Conservation (phyloP, 305 asterid genomes). For the Ilex paraguariensis region DNA sequence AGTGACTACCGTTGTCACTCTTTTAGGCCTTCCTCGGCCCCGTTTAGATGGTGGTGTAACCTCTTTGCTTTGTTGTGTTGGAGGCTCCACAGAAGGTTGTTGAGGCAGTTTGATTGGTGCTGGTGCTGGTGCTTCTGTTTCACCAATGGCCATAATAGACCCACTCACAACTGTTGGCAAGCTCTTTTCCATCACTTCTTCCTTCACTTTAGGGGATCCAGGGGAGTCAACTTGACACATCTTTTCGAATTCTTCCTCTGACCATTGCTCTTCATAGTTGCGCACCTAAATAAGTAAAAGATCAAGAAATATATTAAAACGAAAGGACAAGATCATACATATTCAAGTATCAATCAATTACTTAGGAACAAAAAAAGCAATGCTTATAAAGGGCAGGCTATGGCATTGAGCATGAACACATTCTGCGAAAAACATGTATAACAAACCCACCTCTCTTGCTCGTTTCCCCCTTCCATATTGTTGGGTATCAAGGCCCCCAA, state of each 20-base stretch:
- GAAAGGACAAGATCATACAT: slow-evolving; percentile 7
- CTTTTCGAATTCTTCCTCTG: slow-evolving; percentile 96
- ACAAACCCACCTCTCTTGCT: slow-evolving; percentile 83
- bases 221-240: slow-evolving; percentile 87
- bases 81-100: slow-evolving; percentile 30
- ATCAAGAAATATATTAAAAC: slow-evolving; percentile 14
- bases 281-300: slow-evolving; percentile 62
- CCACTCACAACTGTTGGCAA: slow-evolving; percentile 32
- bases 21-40: slow-evolving; percentile 98
- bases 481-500: slow-evolving; percentile 89
- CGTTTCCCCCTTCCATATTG: slow-evolving; percentile 99
- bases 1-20: slow-evolving; percentile 39
- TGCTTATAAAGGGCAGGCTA: too few relatives aligned
- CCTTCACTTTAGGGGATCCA: slow-evolving; percentile 58
- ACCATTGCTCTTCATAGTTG: slow-evolving; percentile 97
- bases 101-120: slow-evolving; percentile 21
- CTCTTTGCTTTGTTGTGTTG: slow-evolving; percentile 31
- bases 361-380: too few relatives aligned
- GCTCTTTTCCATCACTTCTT: slow-evolving; percentile 49
- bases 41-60: slow-evolving; percentile 68
- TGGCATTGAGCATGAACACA: too few relatives aligned
- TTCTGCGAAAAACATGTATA: too few relatives aligned
- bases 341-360: too few relatives aligned
- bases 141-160: slow-evolving; percentile 29
- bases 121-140: slow-evolving; percentile 41